Conservation (phyloP, 2,329 filamentous ascomycete species). For the Coniochaeta hoffmannii region DNA sequence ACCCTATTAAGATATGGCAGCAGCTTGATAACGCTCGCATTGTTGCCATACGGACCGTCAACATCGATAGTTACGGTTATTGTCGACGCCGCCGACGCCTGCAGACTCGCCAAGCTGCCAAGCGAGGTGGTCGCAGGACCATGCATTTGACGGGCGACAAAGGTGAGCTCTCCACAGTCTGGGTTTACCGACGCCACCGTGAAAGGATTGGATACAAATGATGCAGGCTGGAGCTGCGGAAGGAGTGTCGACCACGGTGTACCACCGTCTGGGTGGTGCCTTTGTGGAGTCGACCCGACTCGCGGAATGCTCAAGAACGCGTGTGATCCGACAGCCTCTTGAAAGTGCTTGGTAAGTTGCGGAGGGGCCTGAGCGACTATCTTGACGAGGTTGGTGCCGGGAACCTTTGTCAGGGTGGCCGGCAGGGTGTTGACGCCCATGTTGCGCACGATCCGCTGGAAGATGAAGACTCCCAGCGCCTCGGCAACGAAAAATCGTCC, state of each 20-base stretch:
- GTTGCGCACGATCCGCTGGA: no score
- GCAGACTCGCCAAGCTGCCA: neutral
- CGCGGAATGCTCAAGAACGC: neutral
- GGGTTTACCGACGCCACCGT: neutral
- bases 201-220: neutral
- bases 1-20: conserved; percentile 50
- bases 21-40: conserved; percentile 20
- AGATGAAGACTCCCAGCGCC: no score
- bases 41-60: neutral
- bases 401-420: no score
- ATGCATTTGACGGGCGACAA: neutral
- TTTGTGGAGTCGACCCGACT: no score
- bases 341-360: neutral
- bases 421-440: no score
- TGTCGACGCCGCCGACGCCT: neutral
- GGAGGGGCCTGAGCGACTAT: neutral
- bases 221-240: neutral
- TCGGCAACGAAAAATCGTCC: no score
- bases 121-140: neutral
- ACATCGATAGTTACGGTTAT: no score
- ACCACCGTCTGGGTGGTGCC: no score
- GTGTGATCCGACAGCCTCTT: neutral
- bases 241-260: no score
- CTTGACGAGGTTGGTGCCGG: neutral
- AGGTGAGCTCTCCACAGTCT: neutral